These are phyloP conservation scores for Mortierella antarctica DNA, from an alignment of 192 early-diverging fungal genomes.

Conservation along the genomic window DNA sequence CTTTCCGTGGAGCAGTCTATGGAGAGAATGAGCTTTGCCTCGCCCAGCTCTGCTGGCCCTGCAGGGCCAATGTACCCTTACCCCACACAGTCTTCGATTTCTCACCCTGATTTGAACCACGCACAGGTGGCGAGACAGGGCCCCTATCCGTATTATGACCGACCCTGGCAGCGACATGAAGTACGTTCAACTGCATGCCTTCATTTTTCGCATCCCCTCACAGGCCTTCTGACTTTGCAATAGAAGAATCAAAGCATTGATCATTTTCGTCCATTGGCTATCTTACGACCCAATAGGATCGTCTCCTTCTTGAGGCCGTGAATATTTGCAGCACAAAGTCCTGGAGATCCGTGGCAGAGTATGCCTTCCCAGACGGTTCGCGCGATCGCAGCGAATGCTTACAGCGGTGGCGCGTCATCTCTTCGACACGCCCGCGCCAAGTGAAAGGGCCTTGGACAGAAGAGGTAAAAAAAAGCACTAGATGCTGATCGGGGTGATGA, in stretches of 20 bases:
- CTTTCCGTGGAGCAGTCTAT: slow-evolving; percentile 27
- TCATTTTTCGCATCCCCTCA: too few species aligned
- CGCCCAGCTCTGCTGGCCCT: slow-evolving; percentile 9
- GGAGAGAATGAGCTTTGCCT: slow-evolving; percentile 28
- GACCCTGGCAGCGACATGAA: slow-evolving; percentile 1
- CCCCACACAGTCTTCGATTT: slow-evolving; percentile 15
- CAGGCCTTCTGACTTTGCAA: too few species aligned
- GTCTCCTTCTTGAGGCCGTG: slow-evolving; percentile 28
- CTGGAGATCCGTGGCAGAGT: slow-evolving; percentile 37
- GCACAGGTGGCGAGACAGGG: background rate
- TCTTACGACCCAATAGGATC: slow-evolving; percentile 7
- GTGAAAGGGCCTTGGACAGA: slow-evolving; percentile 54
- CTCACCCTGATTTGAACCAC: slow-evolving; percentile 7
- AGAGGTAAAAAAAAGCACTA: slow-evolving; percentile 13
- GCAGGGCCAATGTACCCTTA: background rate
- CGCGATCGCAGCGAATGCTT: slow-evolving; percentile 37
- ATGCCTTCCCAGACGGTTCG: slow-evolving; percentile 39
- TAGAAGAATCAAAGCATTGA: too few species aligned
- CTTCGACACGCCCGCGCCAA: slow-evolving; percentile 20
- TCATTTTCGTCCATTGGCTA: too few species aligned
- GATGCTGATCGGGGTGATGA: too few species aligned
- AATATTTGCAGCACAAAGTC: slow-evolving; percentile 33
- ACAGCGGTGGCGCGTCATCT: slow-evolving; percentile 37
- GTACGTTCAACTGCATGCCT: background rate
- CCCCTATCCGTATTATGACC: background rate